Percentiles rank a stretch among this genome's conserved stretches.
These are phyloP conservation scores for Jacaranda mimosifolia DNA, from an alignment of 257 asterid species.

Conservation along the genomic window DNA sequence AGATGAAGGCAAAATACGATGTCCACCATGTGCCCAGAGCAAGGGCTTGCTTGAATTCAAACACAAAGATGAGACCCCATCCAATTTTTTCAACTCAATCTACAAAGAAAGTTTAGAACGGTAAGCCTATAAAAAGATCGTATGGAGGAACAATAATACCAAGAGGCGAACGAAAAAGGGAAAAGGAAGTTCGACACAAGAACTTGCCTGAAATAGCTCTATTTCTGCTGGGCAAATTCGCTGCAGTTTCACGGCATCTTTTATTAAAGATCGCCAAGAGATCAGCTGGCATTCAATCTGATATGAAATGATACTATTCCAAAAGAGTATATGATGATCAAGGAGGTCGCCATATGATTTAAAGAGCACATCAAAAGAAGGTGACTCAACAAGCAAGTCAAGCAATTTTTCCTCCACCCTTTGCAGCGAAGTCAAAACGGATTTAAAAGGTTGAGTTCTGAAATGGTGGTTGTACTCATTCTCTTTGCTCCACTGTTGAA, in stretches of 20 bases:
- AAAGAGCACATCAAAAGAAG: slow-evolving; percentile 65
- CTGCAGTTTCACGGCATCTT: slow-evolving; percentile 56
- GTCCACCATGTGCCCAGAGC: slow-evolving; percentile 94
- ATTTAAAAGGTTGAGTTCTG: slow-evolving; percentile 48
- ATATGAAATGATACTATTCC: slow-evolving; percentile 62
- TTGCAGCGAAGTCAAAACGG: slow-evolving; percentile 58
- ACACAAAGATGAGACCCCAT: slow-evolving; percentile 47
- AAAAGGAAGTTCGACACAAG: slow-evolving; percentile 29
- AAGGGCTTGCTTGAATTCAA: slow-evolving; percentile 66
- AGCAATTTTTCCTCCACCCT: slow-evolving; percentile 73
- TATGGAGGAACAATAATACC: background rate
- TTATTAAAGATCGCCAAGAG: slow-evolving; percentile 67
- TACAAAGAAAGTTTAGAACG: slow-evolving; percentile 40
- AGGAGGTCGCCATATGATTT: slow-evolving; percentile 63
- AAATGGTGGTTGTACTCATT: slow-evolving; percentile 23
- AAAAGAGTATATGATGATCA: slow-evolving; percentile 78
- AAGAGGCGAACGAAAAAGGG: slow-evolving; percentile 22
- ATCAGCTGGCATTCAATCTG: slow-evolving; percentile 56
- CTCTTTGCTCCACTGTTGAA: slow-evolving; percentile 84
- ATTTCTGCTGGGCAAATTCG: slow-evolving; percentile 65
- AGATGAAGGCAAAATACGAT: slow-evolving; percentile 76
- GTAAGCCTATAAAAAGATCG: slow-evolving; percentile 7
- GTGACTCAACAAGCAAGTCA: slow-evolving; percentile 58
- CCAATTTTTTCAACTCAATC: slow-evolving; percentile 55
- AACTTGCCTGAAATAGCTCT: slow-evolving; percentile 64